Evolutionary conservation across 2,329 filamentous ascomycete species (phyloP), one percentile per base, ranked within the genome.

Genomic region (Curvularia spicifera): DNA sequence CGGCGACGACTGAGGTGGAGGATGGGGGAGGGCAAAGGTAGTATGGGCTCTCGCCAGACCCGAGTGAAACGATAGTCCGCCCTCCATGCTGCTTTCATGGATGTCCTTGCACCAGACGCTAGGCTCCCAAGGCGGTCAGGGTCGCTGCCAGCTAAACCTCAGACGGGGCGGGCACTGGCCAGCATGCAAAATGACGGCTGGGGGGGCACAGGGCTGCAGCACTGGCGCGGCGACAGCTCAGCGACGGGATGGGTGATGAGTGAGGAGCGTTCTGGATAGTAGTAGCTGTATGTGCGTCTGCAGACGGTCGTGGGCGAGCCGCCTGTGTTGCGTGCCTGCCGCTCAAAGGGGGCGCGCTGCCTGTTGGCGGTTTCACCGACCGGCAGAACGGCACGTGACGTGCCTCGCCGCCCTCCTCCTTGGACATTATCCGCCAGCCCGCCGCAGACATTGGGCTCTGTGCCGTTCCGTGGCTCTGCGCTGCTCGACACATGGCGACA

Each of bases 11-110:
- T 66, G 68, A 49, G 66, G 66, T 50, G 68, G 64, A 47, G 58
- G 49, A 39, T 54, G 52, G 31, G 55, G 51, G 53, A 60, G 37
- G 51, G 59, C 47, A 28, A 53, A 57, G 45, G 63, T 64, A 56
- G 59, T 67, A 57, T 67, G 63, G 57, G 63, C 59, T 60, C 63
- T 64, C 55, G 52, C 59, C 46, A 67, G 53, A 57, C 62, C 62
- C 37, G 57, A 58, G 51, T 64, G 62, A 57, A 67, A 66, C 37
- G 61, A 62, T 48, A 67, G 55, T 39, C 63, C 65, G 44, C 60
- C 70, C 71, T 76, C 72, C 74, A 77, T 77, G 61, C 60, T 68
- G 73, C 59, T 58, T 58, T 61, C 57, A 61, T 57, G 71, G 71
- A 74, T 74, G 53, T 65, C 71, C 69, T 59, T 58, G 53, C 50